Conservation (phyloP, 2,329 filamentous ascomycete species). For the Akanthomyces muscarius region DNA sequence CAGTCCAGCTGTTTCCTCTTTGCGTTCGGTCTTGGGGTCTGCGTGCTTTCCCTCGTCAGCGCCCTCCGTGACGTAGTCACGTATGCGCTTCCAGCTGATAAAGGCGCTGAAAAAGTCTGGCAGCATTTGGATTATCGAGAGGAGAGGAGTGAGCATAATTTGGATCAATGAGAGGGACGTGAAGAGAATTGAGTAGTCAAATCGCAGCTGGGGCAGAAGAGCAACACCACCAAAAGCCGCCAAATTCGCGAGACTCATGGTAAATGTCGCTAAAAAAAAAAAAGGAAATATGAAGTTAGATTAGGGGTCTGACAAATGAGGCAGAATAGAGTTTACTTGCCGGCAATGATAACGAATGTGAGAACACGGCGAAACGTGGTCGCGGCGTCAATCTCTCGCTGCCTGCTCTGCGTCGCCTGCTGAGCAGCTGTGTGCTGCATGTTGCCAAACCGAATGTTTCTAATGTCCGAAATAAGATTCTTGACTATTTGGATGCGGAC, state of each 20-base stretch:
- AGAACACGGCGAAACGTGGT: background rate
- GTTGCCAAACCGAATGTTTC: background rate
- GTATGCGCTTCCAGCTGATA: constrained; percentile 1
- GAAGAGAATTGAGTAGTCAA: background rate
- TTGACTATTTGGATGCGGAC: background rate
- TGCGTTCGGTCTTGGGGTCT: background rate
- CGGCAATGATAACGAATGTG: background rate
- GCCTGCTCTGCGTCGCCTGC: background rate
- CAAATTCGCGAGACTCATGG: background rate
- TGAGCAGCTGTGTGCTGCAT: background rate
- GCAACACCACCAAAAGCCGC: background rate
- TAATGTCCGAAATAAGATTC: background rate
- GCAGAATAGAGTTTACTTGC: background rate
- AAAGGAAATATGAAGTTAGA: background rate
- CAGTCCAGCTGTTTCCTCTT: background rate
- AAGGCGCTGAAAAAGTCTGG: background rate
- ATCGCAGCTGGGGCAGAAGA: background rate
- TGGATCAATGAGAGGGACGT: background rate
- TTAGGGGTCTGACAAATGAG: background rate
- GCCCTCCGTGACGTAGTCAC: background rate
- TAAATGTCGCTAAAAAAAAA: background rate
- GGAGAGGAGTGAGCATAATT: constrained; percentile 2
- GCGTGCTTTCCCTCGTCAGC: too few relatives aligned
- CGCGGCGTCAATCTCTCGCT: background rate
- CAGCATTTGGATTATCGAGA: constrained; percentile 1